Evolutionary conservation across 495 filamentous ascomycete genomes (phyloP).

Genomic region (Hyaloscypha finlandica): DNA sequence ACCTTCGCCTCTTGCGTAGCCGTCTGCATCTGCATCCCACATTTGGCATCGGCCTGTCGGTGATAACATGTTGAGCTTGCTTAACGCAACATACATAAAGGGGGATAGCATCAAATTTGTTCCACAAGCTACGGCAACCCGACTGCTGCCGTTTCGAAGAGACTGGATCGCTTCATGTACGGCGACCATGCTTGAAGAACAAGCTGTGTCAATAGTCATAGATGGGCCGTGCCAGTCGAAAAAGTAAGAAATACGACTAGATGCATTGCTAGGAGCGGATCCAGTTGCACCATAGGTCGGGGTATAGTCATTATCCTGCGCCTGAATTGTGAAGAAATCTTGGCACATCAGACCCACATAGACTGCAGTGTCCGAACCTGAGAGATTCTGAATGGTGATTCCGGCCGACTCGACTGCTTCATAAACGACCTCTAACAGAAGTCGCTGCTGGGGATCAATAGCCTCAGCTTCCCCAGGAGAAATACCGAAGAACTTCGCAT

Average conservation of each 20-base stretch:
- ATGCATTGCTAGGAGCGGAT: conserved; percentile 53
- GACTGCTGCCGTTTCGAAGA: conserved; percentile 58
- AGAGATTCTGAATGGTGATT: conserved; percentile 32
- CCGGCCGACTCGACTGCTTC: conserved; percentile 59
- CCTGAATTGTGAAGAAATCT: not conserved
- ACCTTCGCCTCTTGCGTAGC: conserved; percentile 67
- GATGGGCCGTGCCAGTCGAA: conserved; percentile 57
- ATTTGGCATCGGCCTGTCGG: conserved; percentile 51
- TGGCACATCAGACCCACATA: not conserved
- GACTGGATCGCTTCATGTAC: conserved; percentile 77
- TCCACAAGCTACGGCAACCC: conserved; percentile 35
- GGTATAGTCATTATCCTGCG: conserved; percentile 34
- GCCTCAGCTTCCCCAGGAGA: conserved; percentile 55
- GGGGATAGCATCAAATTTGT: conserved; percentile 6
- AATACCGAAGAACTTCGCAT: conserved; percentile 62
- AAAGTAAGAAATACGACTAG: conserved; percentile 61
- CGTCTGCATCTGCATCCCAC: conserved; percentile 62
- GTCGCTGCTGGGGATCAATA: conserved; percentile 60
- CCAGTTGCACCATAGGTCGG: conserved; percentile 37
- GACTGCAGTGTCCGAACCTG: conserved; percentile 17
- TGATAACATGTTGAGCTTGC: conserved; percentile 36
- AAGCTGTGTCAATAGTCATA: conserved; percentile 82
- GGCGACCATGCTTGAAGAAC: conserved; percentile 70
- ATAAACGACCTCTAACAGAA: conserved; percentile 58
- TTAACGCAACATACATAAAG: conserved; percentile 31